A percentile compares a stretch with the other conserved stretches of the same genome.
Evolutionary conservation across 2,329 filamentous ascomycete species (phyloP).

Genomic region (Alternaria longipes): DNA sequence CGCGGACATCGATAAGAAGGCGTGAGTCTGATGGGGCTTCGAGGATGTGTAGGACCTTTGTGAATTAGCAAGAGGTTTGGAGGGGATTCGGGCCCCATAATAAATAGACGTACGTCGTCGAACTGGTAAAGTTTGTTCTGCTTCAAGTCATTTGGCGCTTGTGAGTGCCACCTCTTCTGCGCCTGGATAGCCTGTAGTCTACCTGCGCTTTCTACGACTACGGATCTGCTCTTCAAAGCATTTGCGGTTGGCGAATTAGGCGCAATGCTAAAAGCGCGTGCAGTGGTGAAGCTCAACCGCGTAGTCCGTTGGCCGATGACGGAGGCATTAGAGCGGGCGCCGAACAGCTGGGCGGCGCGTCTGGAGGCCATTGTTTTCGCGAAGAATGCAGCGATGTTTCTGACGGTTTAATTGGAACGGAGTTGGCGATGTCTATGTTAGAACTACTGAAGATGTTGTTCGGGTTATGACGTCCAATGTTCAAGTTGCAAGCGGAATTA

Average conservation of each 20-base stretch:
- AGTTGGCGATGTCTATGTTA: background rate
- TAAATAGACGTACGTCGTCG: slow-evolving; percentile 41
- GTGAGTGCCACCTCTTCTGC: slow-evolving; percentile 50
- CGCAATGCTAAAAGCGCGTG: slow-evolving; percentile 16
- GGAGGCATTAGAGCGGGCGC: slow-evolving; percentile 21
- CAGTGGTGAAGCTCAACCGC: slow-evolving; percentile 16
- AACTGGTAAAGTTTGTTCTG: slow-evolving; percentile 53
- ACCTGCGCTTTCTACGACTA: background rate
- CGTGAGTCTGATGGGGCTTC: slow-evolving; percentile 36
- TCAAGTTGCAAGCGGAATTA: slow-evolving; percentile 22
- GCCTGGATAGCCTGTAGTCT: background rate
- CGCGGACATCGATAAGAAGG: slow-evolving; percentile 70
- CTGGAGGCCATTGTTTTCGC: slow-evolving; percentile 31
- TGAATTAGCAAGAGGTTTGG: background rate
- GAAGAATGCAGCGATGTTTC: background rate
- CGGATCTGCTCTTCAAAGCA: background rate
- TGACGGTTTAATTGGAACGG: background rate
- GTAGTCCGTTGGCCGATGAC: slow-evolving; percentile 15
- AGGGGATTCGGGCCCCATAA: background rate
- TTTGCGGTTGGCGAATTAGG: slow-evolving; percentile 2
- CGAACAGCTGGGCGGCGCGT: slow-evolving; percentile 23
- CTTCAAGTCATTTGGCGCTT: slow-evolving; percentile 30
- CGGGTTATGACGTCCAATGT: background rate
- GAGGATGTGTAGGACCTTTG: slow-evolving; percentile 49
- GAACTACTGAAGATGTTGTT: background rate